Base-by-base conservation (phyloP, 176 grass and related monocot genomes). In the Oryza glaberrima region DNA sequence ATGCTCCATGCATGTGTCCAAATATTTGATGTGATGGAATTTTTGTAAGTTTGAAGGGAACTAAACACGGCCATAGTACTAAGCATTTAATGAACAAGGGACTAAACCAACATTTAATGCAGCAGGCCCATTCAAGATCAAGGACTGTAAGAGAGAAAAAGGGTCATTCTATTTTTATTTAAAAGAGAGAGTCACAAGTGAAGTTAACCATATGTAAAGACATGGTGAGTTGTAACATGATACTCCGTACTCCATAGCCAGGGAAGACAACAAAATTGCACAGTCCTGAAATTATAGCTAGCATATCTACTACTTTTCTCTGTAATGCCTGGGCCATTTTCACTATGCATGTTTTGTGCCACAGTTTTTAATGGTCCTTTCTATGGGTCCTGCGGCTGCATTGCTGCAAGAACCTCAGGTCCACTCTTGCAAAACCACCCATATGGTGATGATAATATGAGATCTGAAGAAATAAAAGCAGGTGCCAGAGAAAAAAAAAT, bases 381-480 rank as follows among this genome's bases (percentile, higher is more conserved):
- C 70, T 80, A 68, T 66, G 28, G 45, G 61, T 73, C 47, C 77
- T 89, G 64, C 77, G 51, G 56, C 75, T 63, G 19, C 58, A 63
- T 63, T 63, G n/a, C 58, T 28, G 72, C 69, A 81, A 11, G 76
- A 58, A 63, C 32, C 46, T 41, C 75, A 80, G 36, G 5, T 9
- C 32, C 36, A 10, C 36, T 13, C 38, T 9, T 23, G 11, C 71
- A 76, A 46, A 73, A 54, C 40, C 82, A 25, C 30, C 16, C 52
- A 63, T 61, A 75, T 40, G 73, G 64, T 49, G 73, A 77, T 49
- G n/a, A 63, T 11, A 67, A 77, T 69, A 26, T 76, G 77, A 80
- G 74, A 83, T 83, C 46, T 75, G 47, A 79, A 68, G 75, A 83
- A 78, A 78, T 38, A 45, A 63, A 79, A 56, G 32, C 48, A 25